Percentiles rank a stretch among this genome's conserved stretches.
These are phyloP conservation scores for Pestalotiopsis sp. DNA, from an alignment of 2,329 filamentous ascomycete species.

Conservation along the genomic window DNA sequence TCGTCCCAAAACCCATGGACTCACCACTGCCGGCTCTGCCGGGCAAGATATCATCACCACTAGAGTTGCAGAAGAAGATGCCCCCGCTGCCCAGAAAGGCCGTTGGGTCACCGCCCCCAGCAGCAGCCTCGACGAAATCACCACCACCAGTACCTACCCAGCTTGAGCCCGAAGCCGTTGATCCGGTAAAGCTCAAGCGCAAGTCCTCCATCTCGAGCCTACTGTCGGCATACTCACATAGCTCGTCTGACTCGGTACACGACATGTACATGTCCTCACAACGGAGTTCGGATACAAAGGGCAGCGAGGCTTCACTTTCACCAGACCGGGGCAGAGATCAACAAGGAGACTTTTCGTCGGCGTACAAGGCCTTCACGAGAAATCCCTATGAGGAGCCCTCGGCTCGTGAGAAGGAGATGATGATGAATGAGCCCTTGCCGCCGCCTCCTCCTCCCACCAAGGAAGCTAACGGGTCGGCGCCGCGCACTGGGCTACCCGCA, in stretches of 20 bases:
- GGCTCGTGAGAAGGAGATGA: constrained; percentile 20
- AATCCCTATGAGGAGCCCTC: constrained; percentile 25
- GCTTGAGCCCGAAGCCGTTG: constrained; percentile 12
- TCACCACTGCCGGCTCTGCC: constrained; percentile 34
- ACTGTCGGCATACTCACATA: constrained; percentile 55
- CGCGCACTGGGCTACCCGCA: constrained; percentile 17
- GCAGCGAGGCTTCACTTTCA: constrained; percentile 35
- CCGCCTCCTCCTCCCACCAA: constrained; percentile 32
- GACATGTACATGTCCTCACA: constrained; percentile 36
- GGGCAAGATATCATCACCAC: constrained; percentile 16
- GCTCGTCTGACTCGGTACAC: constrained; percentile 45
- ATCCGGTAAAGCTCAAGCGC: constrained; percentile 36
- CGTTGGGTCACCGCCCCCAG: constrained; percentile 18
- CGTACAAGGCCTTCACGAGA: constrained; percentile 24
- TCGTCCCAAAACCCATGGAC: constrained; percentile 24
- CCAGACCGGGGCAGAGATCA: constrained; percentile 27
- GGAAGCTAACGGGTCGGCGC: constrained; percentile 19
- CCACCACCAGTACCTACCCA: not conserved
- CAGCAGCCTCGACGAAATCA: not conserved
- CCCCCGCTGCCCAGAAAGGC: constrained; percentile 39
- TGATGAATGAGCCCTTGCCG: constrained; percentile 25
- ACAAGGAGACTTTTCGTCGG: constrained; percentile 21
- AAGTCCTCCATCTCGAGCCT: constrained; percentile 55
- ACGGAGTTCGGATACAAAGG: constrained; percentile 37
- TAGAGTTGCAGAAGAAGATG: constrained; percentile 26